Conservation (phyloP, 2,329 filamentous ascomycete genomes). For the Ciborinia camelliae region DNA sequence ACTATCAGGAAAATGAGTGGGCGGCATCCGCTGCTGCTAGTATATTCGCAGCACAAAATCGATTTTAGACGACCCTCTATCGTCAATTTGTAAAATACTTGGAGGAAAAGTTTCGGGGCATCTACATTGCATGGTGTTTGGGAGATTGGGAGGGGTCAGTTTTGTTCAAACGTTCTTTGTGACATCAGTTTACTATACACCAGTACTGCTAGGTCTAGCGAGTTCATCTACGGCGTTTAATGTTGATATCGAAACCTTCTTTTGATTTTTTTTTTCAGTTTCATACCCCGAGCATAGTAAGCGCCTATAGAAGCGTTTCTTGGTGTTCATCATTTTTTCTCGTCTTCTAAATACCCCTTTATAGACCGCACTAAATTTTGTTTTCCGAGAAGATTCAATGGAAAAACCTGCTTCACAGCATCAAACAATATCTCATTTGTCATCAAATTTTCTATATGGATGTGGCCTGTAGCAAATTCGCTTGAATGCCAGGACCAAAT, state of each 20-base stretch:
- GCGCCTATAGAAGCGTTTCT: constrained; percentile 25
- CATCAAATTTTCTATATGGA: constrained; percentile 14
- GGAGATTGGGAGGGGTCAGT: constrained; percentile 27
- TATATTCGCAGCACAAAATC: constrained; percentile 70
- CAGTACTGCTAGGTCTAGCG: constrained; percentile 18
- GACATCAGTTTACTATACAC: constrained; percentile 23
- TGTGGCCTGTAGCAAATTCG: constrained; percentile 14
- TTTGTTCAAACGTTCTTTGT: constrained; percentile 30
- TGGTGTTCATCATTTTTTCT: constrained; percentile 26
- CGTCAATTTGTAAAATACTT: constrained; percentile 34
- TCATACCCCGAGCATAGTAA: constrained; percentile 30
- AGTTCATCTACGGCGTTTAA: constrained; percentile 24
- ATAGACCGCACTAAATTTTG: constrained; percentile 33
- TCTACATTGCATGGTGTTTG: constrained; percentile 39
- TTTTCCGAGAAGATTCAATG: constrained; percentile 14
- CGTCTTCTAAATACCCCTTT: constrained; percentile 32
- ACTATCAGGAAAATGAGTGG: constrained; percentile 92
- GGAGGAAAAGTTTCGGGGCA: constrained; percentile 37
- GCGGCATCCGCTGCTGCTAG: constrained; percentile 76
- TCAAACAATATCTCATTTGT: constrained; percentile 20
- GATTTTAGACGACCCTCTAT: constrained; percentile 44
- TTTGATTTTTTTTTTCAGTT: constrained; percentile 28
- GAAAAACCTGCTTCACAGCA: constrained; percentile 18
- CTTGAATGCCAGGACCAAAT: constrained; percentile 15
- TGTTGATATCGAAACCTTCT: constrained; percentile 25